A percentile compares a stretch with the other conserved stretches of the same genome.
phyloP scores from a whole-genome alignment of 331 rosid genomes.

The Telfairia occidentalis region DNA sequence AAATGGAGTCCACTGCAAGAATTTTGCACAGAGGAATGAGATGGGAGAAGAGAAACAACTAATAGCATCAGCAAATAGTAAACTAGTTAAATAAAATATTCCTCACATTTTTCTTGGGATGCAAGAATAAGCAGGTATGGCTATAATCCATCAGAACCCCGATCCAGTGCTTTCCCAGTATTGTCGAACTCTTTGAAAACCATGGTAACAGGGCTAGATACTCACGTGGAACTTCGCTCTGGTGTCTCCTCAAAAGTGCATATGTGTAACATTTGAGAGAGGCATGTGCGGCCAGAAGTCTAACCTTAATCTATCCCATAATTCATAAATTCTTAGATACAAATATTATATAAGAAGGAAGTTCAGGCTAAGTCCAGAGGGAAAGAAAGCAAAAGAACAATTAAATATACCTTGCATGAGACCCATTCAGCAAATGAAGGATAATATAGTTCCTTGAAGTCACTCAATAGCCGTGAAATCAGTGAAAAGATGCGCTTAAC shows the following conservation, averaged over 20 bases:
- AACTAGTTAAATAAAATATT: background rate
- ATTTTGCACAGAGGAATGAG: conserved; percentile 20
- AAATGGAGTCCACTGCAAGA: conserved; percentile 71
- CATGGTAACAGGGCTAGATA: conserved; percentile 66
- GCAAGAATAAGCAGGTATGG: conserved; percentile 52
- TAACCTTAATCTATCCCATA: conserved; percentile 58
- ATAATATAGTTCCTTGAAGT: conserved; percentile 81
- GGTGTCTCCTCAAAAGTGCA: conserved; percentile 72
- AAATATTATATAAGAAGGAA: background rate
- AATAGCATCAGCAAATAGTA: background rate
- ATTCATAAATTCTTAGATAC: conserved; percentile 4
- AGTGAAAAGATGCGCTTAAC: conserved; percentile 81
- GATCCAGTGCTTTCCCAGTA: conserved; percentile 83
- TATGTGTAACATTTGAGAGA: conserved; percentile 91
- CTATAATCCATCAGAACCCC: conserved; percentile 66
- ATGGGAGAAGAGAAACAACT: background rate
- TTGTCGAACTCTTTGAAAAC: conserved; percentile 72
- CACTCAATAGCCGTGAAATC: conserved; percentile 80
- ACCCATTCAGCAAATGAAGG: conserved; percentile 99
- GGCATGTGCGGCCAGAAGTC: conserved; percentile 97
- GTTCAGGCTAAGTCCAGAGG: background rate
- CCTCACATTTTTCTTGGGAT: conserved; percentile 60
- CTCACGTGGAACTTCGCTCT: conserved; percentile 54
- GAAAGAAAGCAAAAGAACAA: conserved; percentile 7
- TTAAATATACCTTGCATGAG: conserved; percentile 62